Percentiles rank a stretch among this genome's conserved stretches.
Conservation (phyloP, 176 grass and related monocot species). For the Carex scoparia region DNA sequence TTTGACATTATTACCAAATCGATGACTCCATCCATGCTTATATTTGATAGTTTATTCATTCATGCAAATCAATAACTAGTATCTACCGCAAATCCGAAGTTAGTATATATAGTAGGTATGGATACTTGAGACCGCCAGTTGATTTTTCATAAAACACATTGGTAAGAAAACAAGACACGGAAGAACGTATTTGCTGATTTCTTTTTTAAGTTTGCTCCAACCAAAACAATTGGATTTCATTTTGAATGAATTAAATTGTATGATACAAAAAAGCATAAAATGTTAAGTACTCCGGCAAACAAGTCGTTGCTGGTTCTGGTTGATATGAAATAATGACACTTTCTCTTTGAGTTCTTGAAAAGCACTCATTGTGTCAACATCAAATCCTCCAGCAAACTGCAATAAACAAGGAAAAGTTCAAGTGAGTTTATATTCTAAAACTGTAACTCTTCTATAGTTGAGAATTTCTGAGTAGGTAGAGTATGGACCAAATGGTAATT, state of each 20-base stretch:
- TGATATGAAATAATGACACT: slow-evolving; percentile 54
- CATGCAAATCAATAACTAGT: no score
- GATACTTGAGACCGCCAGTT: neutral
- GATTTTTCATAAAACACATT: neutral
- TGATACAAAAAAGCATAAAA: slow-evolving; percentile 13
- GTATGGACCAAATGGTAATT: neutral
- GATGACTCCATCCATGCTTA: no score
- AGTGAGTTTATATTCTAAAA: neutral
- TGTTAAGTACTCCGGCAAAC: slow-evolving; percentile 40
- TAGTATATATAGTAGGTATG: no score
- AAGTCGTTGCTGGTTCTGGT: slow-evolving; percentile 45
- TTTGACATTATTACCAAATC: no score
- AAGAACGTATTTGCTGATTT: neutral
- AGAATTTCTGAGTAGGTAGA: neutral
- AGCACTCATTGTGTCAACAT: slow-evolving; percentile 87
- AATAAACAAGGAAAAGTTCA: neutral
- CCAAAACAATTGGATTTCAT: slow-evolving; percentile 19
- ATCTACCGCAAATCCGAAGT: no score
- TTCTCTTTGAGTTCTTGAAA: slow-evolving; percentile 97
- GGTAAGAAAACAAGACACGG: no score
- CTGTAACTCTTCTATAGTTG: neutral
- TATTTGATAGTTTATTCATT: no score
- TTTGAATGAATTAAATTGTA: slow-evolving; percentile 28
- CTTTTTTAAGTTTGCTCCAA: slow-evolving; percentile 3
- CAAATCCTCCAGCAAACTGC: slow-evolving; percentile 94